Evolutionary conservation across 164 flowering plant species (phyloP).

Genomic region (Houttuynia cordata): DNA sequence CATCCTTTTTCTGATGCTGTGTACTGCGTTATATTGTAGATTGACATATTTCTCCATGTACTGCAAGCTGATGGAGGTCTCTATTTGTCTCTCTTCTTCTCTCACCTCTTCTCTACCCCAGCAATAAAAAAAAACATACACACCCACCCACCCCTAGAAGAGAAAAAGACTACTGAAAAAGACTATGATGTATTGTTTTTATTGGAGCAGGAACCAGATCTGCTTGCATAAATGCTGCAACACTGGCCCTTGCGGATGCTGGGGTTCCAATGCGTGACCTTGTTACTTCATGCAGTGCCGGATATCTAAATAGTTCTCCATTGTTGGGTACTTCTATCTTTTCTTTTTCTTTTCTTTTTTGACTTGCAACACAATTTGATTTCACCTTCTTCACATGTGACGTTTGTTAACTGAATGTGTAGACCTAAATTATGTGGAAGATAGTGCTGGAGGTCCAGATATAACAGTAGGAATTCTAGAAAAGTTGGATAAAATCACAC

Average conservation of each 20-base stretch:
- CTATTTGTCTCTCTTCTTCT: neutral
- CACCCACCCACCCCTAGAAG: neutral
- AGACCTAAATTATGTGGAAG: conserved; percentile 90
- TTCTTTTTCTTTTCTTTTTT: neutral
- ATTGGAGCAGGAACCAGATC: conserved; percentile 71
- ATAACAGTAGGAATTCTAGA: conserved; percentile 80
- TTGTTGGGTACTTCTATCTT: conserved; percentile 50
- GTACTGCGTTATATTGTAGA: conserved; percentile 29
- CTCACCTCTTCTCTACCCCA: neutral
- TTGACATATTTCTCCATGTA: conserved; percentile 94
- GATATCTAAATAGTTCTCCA: conserved; percentile 84
- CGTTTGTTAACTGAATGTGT: neutral
- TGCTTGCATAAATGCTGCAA: conserved; percentile 98
- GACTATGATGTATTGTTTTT: neutral
- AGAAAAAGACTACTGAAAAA: no score
- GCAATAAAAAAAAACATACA: no score
- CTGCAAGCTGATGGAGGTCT: conserved; percentile 99
- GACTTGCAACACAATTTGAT: neutral
- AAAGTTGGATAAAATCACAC: conserved; percentile 78
- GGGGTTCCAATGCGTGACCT: conserved; percentile 96
- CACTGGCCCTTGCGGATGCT: conserved; percentile 97
- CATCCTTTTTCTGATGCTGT: neutral
- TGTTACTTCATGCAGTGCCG: conserved; percentile 87
- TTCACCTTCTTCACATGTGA: neutral
- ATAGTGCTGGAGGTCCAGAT: conserved; percentile 97